phyloP scores from a whole-genome alignment of 75 land plant species.

The Cryptomeria japonica region DNA sequence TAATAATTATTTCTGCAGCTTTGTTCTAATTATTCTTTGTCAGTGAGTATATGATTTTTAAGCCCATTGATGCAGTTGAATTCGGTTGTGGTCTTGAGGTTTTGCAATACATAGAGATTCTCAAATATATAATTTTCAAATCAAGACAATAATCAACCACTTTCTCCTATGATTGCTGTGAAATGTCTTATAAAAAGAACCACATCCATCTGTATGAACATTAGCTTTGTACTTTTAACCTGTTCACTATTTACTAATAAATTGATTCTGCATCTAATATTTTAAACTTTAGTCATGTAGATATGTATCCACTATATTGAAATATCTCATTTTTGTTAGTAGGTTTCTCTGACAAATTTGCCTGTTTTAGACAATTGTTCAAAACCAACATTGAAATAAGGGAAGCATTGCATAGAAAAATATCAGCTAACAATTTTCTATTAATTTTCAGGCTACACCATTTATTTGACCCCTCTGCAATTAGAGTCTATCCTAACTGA shows the following conservation, averaged over 20 bases:
- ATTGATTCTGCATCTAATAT: not conserved
- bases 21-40: not conserved
- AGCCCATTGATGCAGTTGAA: not conserved
- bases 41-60: not conserved
- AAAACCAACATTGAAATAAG: not conserved
- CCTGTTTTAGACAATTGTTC: not conserved
- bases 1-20: not conserved
- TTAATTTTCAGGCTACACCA: conserved; percentile 38
- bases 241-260: not conserved
- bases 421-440: not conserved
- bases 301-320: not conserved
- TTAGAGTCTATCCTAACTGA: conserved; percentile 61
- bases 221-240: not conserved
- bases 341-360: not conserved
- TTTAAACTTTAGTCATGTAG: not conserved
- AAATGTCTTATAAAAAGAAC: not conserved
- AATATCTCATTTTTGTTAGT: not conserved
- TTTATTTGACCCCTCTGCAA: conserved; percentile 65
- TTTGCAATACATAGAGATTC: not conserved
- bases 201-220: not conserved
- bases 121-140: not conserved
- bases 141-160: not conserved
- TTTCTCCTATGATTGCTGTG: not conserved
- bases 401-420: not conserved
- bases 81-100: not conserved